phyloP scores from a whole-genome alignment of 2,329 filamentous ascomycete species.

The Penicillium psychrosexuale region DNA sequence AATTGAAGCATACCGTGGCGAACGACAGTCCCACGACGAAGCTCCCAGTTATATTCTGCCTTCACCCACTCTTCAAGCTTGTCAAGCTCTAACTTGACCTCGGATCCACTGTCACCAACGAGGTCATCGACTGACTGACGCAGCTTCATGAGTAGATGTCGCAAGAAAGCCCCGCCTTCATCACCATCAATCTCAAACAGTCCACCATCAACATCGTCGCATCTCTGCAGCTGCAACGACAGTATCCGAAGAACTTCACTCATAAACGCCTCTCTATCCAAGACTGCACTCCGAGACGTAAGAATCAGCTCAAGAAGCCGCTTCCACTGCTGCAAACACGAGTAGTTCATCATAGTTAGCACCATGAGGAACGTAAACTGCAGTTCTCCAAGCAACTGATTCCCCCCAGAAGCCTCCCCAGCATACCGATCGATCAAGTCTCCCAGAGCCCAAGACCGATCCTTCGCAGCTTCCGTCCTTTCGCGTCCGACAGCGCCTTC shows the following conservation, averaged over 20 bases:
- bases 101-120: constrained; percentile 31
- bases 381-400: constrained; percentile 55
- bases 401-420: constrained; percentile 29
- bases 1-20: constrained; percentile 58
- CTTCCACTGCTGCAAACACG: constrained; percentile 65
- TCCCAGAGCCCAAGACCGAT: constrained; percentile 60
- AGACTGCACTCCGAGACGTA: constrained; percentile 54
- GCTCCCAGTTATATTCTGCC: constrained; percentile 57
- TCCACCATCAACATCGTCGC: constrained; percentile 58
- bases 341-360: constrained; percentile 63
- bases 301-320: constrained; percentile 55
- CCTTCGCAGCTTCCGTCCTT: constrained; percentile 60
- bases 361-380: constrained; percentile 63
- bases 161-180: constrained; percentile 54
- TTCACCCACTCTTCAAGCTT: constrained; percentile 55
- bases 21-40: constrained; percentile 52
- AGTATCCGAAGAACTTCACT: constrained; percentile 51
- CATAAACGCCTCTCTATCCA: constrained; percentile 51
- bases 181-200: constrained; percentile 57
- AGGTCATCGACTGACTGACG: constrained; percentile 51
- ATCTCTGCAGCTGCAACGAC: constrained; percentile 53
- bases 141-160: constrained; percentile 53
- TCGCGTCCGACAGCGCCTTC: constrained; percentile 60
- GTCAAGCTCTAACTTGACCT: constrained; percentile 53
- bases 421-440: constrained; percentile 47